phyloP scores from a whole-genome alignment of 139 green algal genomes.

The Picochlorum sp. region DNA sequence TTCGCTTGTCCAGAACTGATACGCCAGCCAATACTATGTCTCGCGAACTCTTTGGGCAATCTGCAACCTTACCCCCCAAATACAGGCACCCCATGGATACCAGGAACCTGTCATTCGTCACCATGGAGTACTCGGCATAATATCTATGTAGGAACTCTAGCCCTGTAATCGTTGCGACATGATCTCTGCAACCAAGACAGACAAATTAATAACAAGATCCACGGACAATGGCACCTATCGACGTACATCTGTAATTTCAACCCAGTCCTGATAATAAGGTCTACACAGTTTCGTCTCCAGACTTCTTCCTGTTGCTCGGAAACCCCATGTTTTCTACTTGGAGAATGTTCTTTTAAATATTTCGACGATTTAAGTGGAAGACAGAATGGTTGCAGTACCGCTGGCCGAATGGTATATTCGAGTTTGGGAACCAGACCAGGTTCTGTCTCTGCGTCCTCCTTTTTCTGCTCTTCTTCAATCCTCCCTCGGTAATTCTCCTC shows the following conservation, averaged over 20 bases:
- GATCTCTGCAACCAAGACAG: conserved; percentile 22
- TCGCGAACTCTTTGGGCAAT: conserved; percentile 57
- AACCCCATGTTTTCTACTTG: conserved; percentile 21
- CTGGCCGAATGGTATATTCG: too few species aligned
- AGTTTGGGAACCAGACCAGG: too few species aligned
- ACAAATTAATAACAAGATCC: not conserved
- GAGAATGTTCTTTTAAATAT: conserved; percentile 9
- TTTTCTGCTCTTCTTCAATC: too few species aligned
- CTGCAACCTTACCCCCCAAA: conserved; percentile 79
- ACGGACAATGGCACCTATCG: not conserved
- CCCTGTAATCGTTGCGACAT: conserved; percentile 32
- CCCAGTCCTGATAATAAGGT: conserved; percentile 19
- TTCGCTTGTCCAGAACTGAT: not conserved
- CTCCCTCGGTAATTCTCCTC: too few species aligned
- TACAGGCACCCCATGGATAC: conserved; percentile 75
- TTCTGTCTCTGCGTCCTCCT: too few species aligned
- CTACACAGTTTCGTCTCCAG: conserved; percentile 13
- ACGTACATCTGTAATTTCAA: conserved; percentile 24
- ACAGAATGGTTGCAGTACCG: too few species aligned
- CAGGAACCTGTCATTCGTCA: conserved; percentile 57
- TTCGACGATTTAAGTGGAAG: conserved; percentile 1
- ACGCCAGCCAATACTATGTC: conserved; percentile 43
- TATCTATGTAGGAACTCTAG: conserved; percentile 57
- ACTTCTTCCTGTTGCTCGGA: conserved; percentile 5
- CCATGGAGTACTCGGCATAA: conserved; percentile 52